phyloP scores from a whole-genome alignment of 805 yeast species.

The Starmerella floricola region DNA sequence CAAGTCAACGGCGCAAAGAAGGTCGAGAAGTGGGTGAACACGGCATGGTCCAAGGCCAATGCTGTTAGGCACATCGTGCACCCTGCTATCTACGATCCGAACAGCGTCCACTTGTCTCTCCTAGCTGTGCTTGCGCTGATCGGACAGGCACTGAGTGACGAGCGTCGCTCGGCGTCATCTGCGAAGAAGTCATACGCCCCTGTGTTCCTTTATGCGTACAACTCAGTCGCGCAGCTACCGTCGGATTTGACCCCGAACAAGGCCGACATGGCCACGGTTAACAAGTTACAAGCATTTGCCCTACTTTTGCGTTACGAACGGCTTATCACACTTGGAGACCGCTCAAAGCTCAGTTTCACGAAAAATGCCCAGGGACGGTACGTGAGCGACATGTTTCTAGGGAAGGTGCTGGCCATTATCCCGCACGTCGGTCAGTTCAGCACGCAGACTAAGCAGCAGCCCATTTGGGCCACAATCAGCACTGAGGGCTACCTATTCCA shows the following conservation, averaged over 20 bases:
- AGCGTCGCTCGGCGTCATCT: constrained; percentile 8
- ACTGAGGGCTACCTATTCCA: constrained; percentile 24
- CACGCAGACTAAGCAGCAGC: constrained; percentile 13
- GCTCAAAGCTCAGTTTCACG: constrained; percentile 6
- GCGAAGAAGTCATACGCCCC: constrained; percentile 20
- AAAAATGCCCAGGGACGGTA: constrained; percentile 18
- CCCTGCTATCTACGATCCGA: constrained; percentile 25
- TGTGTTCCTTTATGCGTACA: constrained; percentile 21
- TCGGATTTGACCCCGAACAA: constrained; percentile 7
- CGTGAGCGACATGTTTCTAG: constrained; percentile 22
- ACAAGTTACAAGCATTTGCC: constrained; percentile 25
- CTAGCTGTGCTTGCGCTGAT: constrained; percentile 24
- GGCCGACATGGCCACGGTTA: constrained; percentile 16
- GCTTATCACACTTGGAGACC: constrained; percentile 19
- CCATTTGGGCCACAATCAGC: constrained; percentile 23
- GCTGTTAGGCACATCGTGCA: constrained; percentile 23
- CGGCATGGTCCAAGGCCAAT: constrained; percentile 22
- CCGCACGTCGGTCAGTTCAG: constrained; percentile 17
- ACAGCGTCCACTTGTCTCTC: constrained; percentile 21
- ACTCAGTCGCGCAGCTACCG: constrained; percentile 14
- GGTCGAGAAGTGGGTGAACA: constrained; percentile 5
- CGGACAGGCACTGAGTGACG: constrained; percentile 25
- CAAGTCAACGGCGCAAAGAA: not conserved
- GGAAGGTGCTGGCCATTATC: constrained; percentile 19
- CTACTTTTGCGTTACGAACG: constrained; percentile 26